Conservation (phyloP, 352 stramenopile species). For the Globisporangium lucens region DNA sequence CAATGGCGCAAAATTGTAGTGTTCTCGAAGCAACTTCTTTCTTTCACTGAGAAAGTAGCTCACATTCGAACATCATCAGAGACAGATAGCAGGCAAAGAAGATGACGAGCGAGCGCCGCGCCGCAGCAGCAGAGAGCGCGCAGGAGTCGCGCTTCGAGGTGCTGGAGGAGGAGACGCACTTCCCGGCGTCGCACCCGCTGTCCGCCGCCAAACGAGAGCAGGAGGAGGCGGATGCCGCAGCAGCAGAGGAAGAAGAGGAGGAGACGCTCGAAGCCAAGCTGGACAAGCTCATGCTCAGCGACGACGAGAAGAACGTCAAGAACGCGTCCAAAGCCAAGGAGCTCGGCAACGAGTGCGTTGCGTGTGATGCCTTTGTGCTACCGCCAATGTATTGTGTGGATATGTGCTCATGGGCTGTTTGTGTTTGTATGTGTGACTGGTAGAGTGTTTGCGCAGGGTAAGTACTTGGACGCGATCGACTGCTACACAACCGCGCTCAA, state of each 20-base stretch:
- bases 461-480: conserved; percentile 77
- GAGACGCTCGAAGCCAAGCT: conserved; percentile 69
- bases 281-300: conserved; percentile 48
- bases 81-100: background rate
- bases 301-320: conserved; percentile 52
- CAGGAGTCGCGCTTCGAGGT: conserved; percentile 73
- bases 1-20: no score
- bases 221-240: conserved; percentile 18
- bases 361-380: background rate
- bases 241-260: conserved; percentile 29
- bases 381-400: background rate
- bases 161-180: conserved; percentile 85
- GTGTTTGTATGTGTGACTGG: background rate
- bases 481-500: conserved; percentile 85
- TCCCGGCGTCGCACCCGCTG: conserved; percentile 37
- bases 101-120: conserved; percentile 13
- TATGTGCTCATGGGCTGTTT: background rate
- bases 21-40: background rate
- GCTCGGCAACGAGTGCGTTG: conserved; percentile 74
- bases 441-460: conserved; percentile 69
- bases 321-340: conserved; percentile 74
- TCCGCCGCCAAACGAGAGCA: conserved; percentile 8
- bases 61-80: background rate
- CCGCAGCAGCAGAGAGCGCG: background rate
- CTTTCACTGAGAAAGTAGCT: background rate